phyloP scores from a whole-genome alignment of 2,329 filamentous ascomycete genomes.

The Aspergillus uvarum region DNA sequence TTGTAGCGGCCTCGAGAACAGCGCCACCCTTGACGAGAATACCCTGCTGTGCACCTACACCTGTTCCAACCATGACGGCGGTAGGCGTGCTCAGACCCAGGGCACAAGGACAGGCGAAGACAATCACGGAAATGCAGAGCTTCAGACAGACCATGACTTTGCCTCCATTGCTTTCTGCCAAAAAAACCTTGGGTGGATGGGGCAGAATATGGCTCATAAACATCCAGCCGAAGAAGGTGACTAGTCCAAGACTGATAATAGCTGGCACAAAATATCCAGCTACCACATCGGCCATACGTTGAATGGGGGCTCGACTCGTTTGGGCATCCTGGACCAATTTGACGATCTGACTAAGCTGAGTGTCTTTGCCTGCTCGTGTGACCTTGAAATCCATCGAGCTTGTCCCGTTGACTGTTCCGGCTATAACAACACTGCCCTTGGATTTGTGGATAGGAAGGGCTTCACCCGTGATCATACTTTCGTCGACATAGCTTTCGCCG shows the following conservation, averaged over 20 bases:
- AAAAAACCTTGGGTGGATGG: conserved; percentile 85
- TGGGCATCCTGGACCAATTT: conserved; percentile 98
- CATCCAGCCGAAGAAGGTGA: conserved; percentile 93
- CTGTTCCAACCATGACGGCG: conserved; percentile 98
- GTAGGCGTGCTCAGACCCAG: conserved; percentile 95
- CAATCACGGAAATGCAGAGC: conserved; percentile 96
- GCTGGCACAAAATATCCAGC: conserved; percentile 92
- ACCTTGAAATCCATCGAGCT: conserved; percentile 91
- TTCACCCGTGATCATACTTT: conserved; percentile 98
- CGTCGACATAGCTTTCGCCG: conserved; percentile 90
- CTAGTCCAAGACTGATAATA: conserved; percentile 78
- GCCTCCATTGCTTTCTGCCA: conserved; percentile 75
- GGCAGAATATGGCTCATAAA: conserved; percentile 81
- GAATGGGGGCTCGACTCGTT: conserved; percentile 89
- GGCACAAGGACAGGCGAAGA: conserved; percentile 95
- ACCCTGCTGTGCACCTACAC: conserved; percentile 88
- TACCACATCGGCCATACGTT: conserved; percentile 84
- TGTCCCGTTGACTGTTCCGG: conserved; percentile 92
- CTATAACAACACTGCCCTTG: conserved; percentile 76
- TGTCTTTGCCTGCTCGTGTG: conserved; percentile 87
- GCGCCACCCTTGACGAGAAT: conserved; percentile 98
- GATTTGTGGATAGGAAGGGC: conserved; percentile 92
- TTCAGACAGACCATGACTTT: conserved; percentile 96
- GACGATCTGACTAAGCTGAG: conserved; percentile 95
- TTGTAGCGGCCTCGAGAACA: conserved; percentile 85